A percentile compares a stretch with the other conserved stretches of the same genome.
phyloP scores from a whole-genome alignment of 1,139 yeast genomes.

The Yamadazyma siamensis region DNA sequence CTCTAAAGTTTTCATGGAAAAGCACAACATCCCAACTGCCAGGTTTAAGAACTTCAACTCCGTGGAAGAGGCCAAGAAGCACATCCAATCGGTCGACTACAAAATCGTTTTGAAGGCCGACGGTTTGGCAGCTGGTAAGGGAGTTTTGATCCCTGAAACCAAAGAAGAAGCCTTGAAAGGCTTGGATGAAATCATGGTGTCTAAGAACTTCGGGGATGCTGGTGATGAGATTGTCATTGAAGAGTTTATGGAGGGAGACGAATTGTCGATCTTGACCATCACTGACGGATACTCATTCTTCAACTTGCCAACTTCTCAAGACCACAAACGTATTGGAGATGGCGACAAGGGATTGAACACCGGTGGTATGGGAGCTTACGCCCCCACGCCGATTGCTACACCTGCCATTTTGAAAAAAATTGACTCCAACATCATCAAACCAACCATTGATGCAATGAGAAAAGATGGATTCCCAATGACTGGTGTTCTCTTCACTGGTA shows the following conservation, averaged over 20 bases:
- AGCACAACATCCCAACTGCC: slow-evolving; percentile 93
- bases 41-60: slow-evolving; percentile 76
- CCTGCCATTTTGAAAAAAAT: slow-evolving; percentile 66
- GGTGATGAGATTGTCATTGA: slow-evolving; percentile 97
- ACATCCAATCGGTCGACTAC: slow-evolving; percentile 63
- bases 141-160: slow-evolving; percentile 86
- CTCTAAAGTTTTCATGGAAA: slow-evolving; percentile 90
- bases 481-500: slow-evolving; percentile 95
- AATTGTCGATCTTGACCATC: slow-evolving; percentile 85
- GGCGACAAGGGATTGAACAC: slow-evolving; percentile 94
- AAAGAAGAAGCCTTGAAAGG: slow-evolving; percentile 85
- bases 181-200: slow-evolving; percentile 84
- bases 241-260: slow-evolving; percentile 96
- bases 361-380: slow-evolving; percentile 99
- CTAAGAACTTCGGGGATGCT: slow-evolving; percentile 84
- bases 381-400: slow-evolving; percentile 93
- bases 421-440: slow-evolving; percentile 71
- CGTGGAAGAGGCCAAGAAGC: slow-evolving; percentile 69
- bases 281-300: slow-evolving; percentile 91
- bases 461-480: slow-evolving; percentile 93
- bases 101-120: slow-evolving; percentile 93
- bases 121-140: slow-evolving; percentile 98
- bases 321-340: slow-evolving; percentile 92
- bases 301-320: slow-evolving; percentile 97
- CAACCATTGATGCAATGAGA: slow-evolving; percentile 96